Evolutionary conservation across 139 green algal species (phyloP).

Genomic region (Coccomyxa sp.): DNA sequence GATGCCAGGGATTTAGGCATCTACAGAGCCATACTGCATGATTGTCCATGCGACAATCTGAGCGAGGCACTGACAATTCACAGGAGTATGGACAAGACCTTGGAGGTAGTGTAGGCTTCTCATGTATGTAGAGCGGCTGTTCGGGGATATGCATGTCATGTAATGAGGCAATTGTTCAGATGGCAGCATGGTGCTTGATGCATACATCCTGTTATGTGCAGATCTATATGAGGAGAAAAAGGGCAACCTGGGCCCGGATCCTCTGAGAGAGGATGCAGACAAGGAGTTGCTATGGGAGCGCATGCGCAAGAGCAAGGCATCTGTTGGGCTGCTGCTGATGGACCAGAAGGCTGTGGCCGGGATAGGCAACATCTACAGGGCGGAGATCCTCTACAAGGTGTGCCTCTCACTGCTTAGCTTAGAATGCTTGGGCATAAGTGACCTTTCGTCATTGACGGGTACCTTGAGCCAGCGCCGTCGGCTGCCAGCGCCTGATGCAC

Average conservation of each 20-base stretch:
- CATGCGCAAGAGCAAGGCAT: slow-evolving; percentile 48
- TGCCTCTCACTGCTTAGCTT: no score
- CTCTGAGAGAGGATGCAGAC: slow-evolving; percentile 60
- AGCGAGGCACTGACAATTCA: no score
- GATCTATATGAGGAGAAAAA: slow-evolving; percentile 49
- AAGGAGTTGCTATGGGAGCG: slow-evolving; percentile 26
- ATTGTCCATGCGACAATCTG: no score
- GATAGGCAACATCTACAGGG: slow-evolving; percentile 87
- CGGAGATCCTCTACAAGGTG: slow-evolving; percentile 80
- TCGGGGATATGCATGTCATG: neutral
- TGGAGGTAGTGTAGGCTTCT: no score
- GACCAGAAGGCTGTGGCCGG: slow-evolving; percentile 76
- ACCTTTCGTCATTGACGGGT: no score
- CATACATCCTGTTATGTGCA: neutral
- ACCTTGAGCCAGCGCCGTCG: no score
- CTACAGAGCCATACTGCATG: no score
- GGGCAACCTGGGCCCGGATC: slow-evolving; percentile 68
- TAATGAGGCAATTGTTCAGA: neutral
- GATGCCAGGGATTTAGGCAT: no score
- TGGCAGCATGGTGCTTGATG: neutral
- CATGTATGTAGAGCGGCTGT: neutral
- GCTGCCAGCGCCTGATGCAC: no score
- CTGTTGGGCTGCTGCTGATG: slow-evolving; percentile 81
- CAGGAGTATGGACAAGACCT: no score
- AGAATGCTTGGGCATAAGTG: no score